Percentiles rank a stretch among this genome's conserved stretches.
Conservation (phyloP, 2,329 filamentous ascomycete genomes). For the Hypocreales sp. region DNA sequence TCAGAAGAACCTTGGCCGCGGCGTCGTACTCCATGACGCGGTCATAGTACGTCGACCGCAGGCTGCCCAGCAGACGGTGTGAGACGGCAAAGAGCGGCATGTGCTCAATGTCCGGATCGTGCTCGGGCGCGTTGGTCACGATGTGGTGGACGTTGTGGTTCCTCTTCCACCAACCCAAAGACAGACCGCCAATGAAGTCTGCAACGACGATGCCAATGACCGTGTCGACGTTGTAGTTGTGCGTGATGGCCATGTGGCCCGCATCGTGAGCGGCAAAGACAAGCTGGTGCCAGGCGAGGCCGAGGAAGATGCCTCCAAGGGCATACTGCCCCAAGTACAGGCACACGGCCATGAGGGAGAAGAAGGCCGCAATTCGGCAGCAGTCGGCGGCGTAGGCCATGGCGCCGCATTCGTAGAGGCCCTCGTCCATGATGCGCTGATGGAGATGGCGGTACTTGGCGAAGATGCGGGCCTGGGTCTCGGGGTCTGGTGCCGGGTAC, state of each 20-base stretch:
- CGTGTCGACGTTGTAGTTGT: conserved; percentile 70
- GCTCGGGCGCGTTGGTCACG: conserved; percentile 86
- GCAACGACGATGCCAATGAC: conserved; percentile 82
- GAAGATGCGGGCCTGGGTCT: conserved; percentile 61
- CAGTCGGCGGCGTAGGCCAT: conserved; percentile 61
- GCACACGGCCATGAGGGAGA: conserved; percentile 43
- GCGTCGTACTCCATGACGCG: conserved; percentile 64
- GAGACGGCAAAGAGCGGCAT: conserved; percentile 81
- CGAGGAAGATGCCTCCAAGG: conserved; percentile 58
- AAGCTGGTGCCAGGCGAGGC: conserved; percentile 84
- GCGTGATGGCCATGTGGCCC: conserved; percentile 94
- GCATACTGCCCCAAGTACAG: conserved; percentile 51
- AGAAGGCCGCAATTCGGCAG: conserved; percentile 52
- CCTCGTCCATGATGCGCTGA: conserved; percentile 53
- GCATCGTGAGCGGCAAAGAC: conserved; percentile 91
- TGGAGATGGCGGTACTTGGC: conserved; percentile 70
- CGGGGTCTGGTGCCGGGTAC: conserved; percentile 63
- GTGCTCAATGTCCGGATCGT: conserved; percentile 90
- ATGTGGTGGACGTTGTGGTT: conserved; percentile 97
- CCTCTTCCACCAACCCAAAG: conserved; percentile 91
- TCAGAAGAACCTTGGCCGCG: conserved; percentile 52
- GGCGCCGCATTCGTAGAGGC: conserved; percentile 77
- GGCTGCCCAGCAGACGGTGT: conserved; percentile 58
- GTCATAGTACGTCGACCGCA: conserved; percentile 74
- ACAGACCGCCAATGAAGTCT: conserved; percentile 78